Evolutionary conservation across 2,329 filamentous ascomycete genomes (phyloP), one percentile per base, ranked within the genome.

Genomic region (Chaetomium sp.): DNA sequence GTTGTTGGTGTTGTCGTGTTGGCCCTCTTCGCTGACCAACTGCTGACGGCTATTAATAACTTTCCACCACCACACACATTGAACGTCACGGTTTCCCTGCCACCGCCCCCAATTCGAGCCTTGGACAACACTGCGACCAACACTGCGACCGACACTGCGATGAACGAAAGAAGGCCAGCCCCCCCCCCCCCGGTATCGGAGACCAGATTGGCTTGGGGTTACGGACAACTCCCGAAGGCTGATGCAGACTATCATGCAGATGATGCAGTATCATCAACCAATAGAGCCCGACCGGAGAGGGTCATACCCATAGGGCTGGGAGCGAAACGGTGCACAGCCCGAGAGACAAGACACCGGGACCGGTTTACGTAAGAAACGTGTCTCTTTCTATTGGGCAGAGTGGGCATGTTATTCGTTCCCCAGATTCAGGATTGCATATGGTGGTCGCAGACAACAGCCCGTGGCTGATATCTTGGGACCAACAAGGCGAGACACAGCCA

Each of bases 281-380:
- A 61, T 60, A 42, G 13, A 35, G 33, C 23, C 29, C 8, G 42
- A 31, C 29, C 12, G 29, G 9, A n/a, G 9, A n/a, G 8, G 2
- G 3, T 38, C 23, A 23, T 5, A n/a, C 31, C 38, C 16, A 29
- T 47, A 50, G n/a, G 60, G 53, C 54, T 57, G 60, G 35, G 29
- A 23, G 5, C 7, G 8, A 13, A 29, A 8, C 31, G 13, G 3
- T 57, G 54, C 60, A 62, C 42, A 38, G 45, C 60, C 54, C 58
- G 2, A n/a, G 16, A 8, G 23, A 25, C 35, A n/a, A 42, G n/a
- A 16, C 3, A 38, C 31, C 50, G 19, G 23, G 35, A 19, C 31
- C 25, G 25, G 31, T 19, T 61, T 61, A 61, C 59, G 59, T 62
- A 62, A 56, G 25, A 29, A 35, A 13, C n/a, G n/a, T 53, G 27